phyloP scores from a whole-genome alignment of 352 stramenopile species.

The Pythium oligandrum region DNA sequence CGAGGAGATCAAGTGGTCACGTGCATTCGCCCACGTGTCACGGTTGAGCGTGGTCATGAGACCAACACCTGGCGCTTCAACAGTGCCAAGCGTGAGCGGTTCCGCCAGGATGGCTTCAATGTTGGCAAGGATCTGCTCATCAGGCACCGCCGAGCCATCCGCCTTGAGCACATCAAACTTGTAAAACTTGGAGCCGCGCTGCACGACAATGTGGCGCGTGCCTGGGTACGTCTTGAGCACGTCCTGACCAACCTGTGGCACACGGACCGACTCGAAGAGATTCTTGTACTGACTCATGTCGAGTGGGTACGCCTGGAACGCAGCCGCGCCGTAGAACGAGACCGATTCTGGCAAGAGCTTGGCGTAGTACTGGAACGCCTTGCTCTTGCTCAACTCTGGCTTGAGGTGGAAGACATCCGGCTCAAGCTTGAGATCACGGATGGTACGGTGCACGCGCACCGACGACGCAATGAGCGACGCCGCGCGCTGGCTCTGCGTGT shows the following conservation, averaged over 20 bases:
- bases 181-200: slow-evolving; percentile 84
- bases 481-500: slow-evolving; percentile 75
- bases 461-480: slow-evolving; percentile 84
- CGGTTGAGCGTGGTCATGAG: slow-evolving; percentile 82
- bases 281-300: slow-evolving; percentile 93
- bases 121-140: slow-evolving; percentile 80
- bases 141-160: slow-evolving; percentile 47
- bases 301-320: slow-evolving; percentile 80
- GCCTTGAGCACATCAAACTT: slow-evolving; percentile 79
- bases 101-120: slow-evolving; percentile 79
- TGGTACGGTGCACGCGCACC: slow-evolving; percentile 76
- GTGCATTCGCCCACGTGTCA: slow-evolving; percentile 72
- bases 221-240: slow-evolving; percentile 56
- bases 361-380: slow-evolving; percentile 74
- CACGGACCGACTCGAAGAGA: slow-evolving; percentile 78
- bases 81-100: slow-evolving; percentile 35
- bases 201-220: slow-evolving; percentile 81
- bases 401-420: slow-evolving; percentile 91
- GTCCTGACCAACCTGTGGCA: slow-evolving; percentile 65
- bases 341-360: slow-evolving; percentile 78
- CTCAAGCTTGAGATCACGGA: slow-evolving; percentile 76
- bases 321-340: slow-evolving; percentile 86
- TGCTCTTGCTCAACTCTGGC: slow-evolving; percentile 69
- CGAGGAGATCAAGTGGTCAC: slow-evolving; percentile 47
- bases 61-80: slow-evolving; percentile 47